A percentile compares a stretch with the other conserved stretches of the same genome.
Evolutionary conservation across 164 flowering plant species (phyloP).

Genomic region (Malania oleifera): DNA sequence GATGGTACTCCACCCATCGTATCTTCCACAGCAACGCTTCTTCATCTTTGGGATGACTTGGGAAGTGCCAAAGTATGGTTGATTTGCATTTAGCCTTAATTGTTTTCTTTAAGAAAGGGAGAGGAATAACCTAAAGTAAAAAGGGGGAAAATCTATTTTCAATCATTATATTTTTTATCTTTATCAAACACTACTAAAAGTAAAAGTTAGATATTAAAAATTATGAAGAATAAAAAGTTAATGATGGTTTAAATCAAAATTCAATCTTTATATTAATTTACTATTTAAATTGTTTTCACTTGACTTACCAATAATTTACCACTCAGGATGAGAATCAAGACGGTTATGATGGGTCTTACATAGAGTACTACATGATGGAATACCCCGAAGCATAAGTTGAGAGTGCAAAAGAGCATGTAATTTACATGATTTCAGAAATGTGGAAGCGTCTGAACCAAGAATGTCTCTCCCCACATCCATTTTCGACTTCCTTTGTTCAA

Average conservation of each 20-base stretch:
- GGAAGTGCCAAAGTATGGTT: not conserved
- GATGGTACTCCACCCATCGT: conserved; percentile 7
- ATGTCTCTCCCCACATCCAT: conserved; percentile 29
- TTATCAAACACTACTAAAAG: too few relatives aligned
- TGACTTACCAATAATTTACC: too few relatives aligned
- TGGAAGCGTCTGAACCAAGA: conserved; percentile 56
- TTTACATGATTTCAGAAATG: conserved; percentile 26
- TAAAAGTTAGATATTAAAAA: too few relatives aligned
- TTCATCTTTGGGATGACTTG: conserved; percentile 32
- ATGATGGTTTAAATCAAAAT: too few relatives aligned
- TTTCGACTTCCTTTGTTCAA: conserved; percentile 26
- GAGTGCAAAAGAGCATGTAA: conserved; percentile 25
- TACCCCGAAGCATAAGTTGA: conserved; percentile 13
- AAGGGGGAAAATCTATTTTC: not conserved
- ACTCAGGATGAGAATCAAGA: conserved; percentile 64
- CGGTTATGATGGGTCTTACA: conserved; percentile 55
- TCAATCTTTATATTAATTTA: not conserved
- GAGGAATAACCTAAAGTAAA: too few relatives aligned
- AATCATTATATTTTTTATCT: too few relatives aligned
- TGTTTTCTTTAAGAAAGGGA: not conserved
- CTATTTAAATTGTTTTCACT: too few relatives aligned
- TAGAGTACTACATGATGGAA: conserved; percentile 41
- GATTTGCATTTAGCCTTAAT: not conserved
- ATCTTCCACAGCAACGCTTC: conserved; percentile 15
- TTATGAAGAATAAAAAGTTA: too few relatives aligned